These are phyloP conservation scores for Phaeophleospora eucalypticola DNA, from an alignment of 2,329 filamentous ascomycete genomes.

Conservation along the genomic window DNA sequence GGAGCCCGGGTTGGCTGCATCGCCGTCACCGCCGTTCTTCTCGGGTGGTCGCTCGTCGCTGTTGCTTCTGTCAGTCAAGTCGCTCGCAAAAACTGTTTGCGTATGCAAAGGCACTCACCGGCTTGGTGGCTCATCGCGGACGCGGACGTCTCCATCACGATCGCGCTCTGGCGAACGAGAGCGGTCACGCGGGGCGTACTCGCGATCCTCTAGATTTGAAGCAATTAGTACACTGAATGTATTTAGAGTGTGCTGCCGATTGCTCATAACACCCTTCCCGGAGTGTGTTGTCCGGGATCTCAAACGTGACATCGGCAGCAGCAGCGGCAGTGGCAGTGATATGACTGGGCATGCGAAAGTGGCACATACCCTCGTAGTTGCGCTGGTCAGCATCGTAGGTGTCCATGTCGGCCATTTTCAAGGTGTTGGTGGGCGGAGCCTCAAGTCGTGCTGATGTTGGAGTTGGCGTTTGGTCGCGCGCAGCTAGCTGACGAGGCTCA, in stretches of 20 bases:
- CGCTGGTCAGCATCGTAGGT: slow-evolving; percentile 61
- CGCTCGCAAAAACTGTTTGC: slow-evolving; percentile 13
- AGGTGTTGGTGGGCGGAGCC: too few species aligned
- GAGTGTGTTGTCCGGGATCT: too few species aligned
- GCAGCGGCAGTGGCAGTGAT: too few species aligned
- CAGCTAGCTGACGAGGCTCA: too few species aligned
- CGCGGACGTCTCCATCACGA: slow-evolving; percentile 42
- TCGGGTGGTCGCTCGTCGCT: slow-evolving; percentile 45
- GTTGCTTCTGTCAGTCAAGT: slow-evolving; percentile 18
- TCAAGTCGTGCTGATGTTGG: too few species aligned
- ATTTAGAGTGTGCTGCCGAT: background rate
- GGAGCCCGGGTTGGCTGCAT: slow-evolving; percentile 85
- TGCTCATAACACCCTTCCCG: background rate
- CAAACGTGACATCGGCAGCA: too few species aligned
- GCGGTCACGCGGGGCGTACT: slow-evolving; percentile 58
- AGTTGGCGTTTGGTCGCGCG: too few species aligned
- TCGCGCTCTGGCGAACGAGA: slow-evolving; percentile 55
- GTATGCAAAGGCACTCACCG: slow-evolving; percentile 38
- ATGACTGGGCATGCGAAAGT: too few species aligned
- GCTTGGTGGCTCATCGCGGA: slow-evolving; percentile 62
- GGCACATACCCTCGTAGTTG: slow-evolving; percentile 60
- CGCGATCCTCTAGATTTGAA: slow-evolving; percentile 51
- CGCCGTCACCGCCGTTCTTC: slow-evolving; percentile 51
- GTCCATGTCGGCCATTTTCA: slow-evolving; percentile 56
- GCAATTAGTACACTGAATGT: slow-evolving; percentile 5